A percentile compares a stretch with the other conserved stretches of the same genome.
phyloP scores from a whole-genome alignment of 2,329 filamentous ascomycete species.

The Elsinoe ampelina region DNA sequence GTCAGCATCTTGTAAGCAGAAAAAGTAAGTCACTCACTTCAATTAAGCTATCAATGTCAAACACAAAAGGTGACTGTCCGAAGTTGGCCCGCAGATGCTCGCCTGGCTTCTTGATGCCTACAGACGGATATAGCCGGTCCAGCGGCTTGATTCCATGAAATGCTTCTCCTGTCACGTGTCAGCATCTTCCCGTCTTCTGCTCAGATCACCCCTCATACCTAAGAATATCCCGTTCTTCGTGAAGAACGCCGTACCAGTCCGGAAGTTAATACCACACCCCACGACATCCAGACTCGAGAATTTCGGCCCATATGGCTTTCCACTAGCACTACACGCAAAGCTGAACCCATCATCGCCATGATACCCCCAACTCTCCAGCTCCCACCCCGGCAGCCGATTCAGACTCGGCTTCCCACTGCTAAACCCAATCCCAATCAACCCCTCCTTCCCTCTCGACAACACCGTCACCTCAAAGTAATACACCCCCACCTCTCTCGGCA shows the following conservation, averaged over 20 bases:
- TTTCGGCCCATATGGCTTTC: conserved; percentile 51
- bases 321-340: conserved; percentile 50
- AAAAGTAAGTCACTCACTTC: conserved; percentile 45
- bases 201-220: conserved; percentile 34
- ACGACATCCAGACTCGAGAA: conserved; percentile 52
- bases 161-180: conserved; percentile 49
- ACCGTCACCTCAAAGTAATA: conserved; percentile 83
- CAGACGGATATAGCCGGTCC: conserved; percentile 55
- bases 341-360: conserved; percentile 57
- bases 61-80: conserved; percentile 68
- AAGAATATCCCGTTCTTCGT: conserved; percentile 54
- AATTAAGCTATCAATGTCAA: conserved; percentile 83
- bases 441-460: conserved; percentile 55
- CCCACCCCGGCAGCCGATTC: conserved; percentile 56
- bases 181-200: not conserved
- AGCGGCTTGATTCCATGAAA: conserved; percentile 52
- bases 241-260: conserved; percentile 53
- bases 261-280: conserved; percentile 57
- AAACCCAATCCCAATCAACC: conserved; percentile 51
- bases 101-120: conserved; percentile 57
- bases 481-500: conserved; percentile 82
- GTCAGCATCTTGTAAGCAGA: conserved; percentile 12
- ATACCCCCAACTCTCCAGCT: conserved; percentile 56
- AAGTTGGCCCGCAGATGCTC: conserved; percentile 54
- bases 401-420: conserved; percentile 50